Evolutionary conservation across 1,284 basidiomycete species (phyloP), one percentile per base, ranked within the genome.

Genomic region (Naganishia albida): DNA sequence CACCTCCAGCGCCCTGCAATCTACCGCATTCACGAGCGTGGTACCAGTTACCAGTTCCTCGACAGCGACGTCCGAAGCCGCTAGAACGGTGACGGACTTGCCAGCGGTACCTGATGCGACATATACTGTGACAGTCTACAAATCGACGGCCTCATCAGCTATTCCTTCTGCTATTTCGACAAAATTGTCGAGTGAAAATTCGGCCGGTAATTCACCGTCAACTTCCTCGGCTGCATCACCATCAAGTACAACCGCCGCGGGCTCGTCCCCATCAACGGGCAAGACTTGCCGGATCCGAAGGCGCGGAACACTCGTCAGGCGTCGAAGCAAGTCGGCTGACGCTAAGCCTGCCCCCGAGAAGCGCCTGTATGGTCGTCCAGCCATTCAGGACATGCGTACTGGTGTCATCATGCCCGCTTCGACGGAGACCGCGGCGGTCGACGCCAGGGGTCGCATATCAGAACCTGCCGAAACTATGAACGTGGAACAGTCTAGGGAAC

Each of bases 201-300:
- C 34, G 34, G 34, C 34, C 4, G 34, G 6, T 10, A 34, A 34
- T 34, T 4, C 34, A 43, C 6, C n/a, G 46, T 23, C 23, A 13
- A 23, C 34, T 1, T 34, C n/a, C 46, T 20, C 57, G 3, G 20
- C 40, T 10, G 28, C 34, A 26, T 10, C 13, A 25, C 30, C n/a
- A 2, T 46, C 46, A 7, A 44, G 25, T 7, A 20, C 34, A 7
- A 60, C 23, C 13, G 38, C 4, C 44, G 46, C 46, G 16, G 26
- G 30, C 34, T 50, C 43, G 7, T 16, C 57, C n/a, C 38, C 7
- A 16, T 49, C 57, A 10, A n/a, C 46, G 23, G 46, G 57, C 30
- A 60, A 49, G 15, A 60, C 38, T 3, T 60, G 57, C 23, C 46
- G 34, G 49, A n/a, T 48, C 8, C 46, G 46, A 25, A 60, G 20